These are phyloP conservation scores for Podaxis sp. DNA, from an alignment of 768 basidiomycete genomes.

Conservation along the genomic window DNA sequence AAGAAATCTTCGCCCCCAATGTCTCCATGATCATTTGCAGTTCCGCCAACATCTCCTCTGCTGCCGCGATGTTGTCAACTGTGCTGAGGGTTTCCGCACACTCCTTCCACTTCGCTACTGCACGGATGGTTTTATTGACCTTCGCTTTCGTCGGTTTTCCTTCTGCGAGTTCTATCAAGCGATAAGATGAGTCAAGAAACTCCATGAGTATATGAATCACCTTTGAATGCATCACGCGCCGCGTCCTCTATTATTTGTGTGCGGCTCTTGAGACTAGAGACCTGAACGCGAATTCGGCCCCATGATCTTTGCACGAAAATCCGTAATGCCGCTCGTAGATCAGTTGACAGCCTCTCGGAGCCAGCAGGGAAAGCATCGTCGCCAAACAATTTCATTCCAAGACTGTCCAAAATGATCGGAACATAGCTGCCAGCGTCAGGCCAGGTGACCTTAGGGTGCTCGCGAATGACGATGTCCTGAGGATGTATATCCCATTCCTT, in stretches of 20 bases:
- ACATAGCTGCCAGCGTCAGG: background rate
- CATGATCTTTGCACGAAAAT: background rate
- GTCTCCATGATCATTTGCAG: background rate
- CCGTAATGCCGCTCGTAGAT: background rate
- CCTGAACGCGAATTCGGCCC: background rate
- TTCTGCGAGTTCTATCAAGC: background rate
- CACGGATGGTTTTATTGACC: background rate
- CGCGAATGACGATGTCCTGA: slow-evolving; percentile 2
- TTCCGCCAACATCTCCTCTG: background rate
- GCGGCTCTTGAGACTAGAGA: background rate
- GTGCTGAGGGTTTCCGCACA: background rate
- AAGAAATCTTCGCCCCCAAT: background rate
- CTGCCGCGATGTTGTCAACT: background rate
- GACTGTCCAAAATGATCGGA: background rate
- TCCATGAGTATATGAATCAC: background rate
- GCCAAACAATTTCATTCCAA: slow-evolving; percentile 5
- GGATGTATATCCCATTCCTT: slow-evolving; percentile 16
- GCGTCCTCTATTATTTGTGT: background rate
- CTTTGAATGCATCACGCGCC: background rate
- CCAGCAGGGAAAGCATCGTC: slow-evolving; percentile 1
- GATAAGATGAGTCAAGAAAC: background rate
- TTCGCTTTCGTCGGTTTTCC: background rate
- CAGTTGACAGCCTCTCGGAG: background rate
- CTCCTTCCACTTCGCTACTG: slow-evolving; percentile 4
- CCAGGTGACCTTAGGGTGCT: background rate